Evolutionary conservation across 306 rosid species (phyloP), one percentile per base, ranked within the genome.

Genomic region (Cyclanthera cordifolia): DNA sequence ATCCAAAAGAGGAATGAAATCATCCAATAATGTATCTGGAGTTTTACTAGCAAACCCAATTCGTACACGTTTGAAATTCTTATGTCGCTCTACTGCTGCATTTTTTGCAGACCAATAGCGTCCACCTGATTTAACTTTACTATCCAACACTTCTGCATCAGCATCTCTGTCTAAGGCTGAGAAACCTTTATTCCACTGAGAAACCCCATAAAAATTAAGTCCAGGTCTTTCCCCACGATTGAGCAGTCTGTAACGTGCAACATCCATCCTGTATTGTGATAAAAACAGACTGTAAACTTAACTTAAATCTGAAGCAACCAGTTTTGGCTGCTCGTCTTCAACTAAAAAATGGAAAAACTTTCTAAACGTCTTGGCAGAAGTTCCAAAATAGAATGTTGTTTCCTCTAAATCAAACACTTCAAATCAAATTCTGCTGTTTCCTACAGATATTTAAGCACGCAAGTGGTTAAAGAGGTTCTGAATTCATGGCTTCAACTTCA

Each of bases 81-180:
- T 89, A 73, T 89, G 91, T 54, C 85, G 84, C 77, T 93, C 93
- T 82, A 89, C 68, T 69, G 94, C 98, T 82, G 78, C 79, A 73
- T 87, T 76, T 78, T 87, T 92, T 39, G 89, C 93, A 70, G 96
- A 89, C 96, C 96, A 92, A 73, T 92, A 92, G 24, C 98, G 93
- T 68, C 95, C 93, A 72, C 84, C 85, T 21, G 89, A 83, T 78
- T 80, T 86, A 71, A 85, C 67, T 79, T 86, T 86, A 72, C 72
- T 72, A 73, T 89, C 91, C 81, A 89, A 80, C 46, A 85, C 74
- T 63, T 89, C 98, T 63, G 71, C 79, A 78, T 92, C 98, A 15
- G 73, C 81, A 67, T 92, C 98, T 80, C 77, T 87, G 72, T 89
- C 96, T 69, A 79, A 69, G 20, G 80, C 63, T 10, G 86, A 83